Conservation (phyloP, 306 rosid genomes). For the Quercus suber region DNA sequence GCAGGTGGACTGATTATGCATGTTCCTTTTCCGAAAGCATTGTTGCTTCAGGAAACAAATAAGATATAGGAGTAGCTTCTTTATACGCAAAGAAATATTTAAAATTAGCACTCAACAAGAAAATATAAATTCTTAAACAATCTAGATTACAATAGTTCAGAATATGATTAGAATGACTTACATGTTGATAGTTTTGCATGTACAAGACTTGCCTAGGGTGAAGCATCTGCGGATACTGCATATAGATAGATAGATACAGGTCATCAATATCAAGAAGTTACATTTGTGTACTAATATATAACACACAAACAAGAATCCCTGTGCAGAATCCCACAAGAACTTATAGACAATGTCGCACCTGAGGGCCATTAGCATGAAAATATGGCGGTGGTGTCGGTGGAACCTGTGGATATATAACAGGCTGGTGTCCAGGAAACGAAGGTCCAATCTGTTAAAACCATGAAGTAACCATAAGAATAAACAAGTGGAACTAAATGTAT, state of each 20-base stretch:
- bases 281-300: neutral
- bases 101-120: neutral
- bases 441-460: constrained; percentile 65
- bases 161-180: constrained; percentile 43
- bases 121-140: neutral
- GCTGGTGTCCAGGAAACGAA: constrained; percentile 67
- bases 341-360: constrained; percentile 44
- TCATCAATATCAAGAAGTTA: constrained; percentile 14
- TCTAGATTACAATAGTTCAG: neutral
- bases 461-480: constrained; percentile 17
- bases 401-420: constrained; percentile 69
- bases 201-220: constrained; percentile 80
- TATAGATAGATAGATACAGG: constrained; percentile 24
- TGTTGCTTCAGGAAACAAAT: neutral
- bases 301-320: neutral
- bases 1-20: neutral
- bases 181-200: constrained; percentile 79
- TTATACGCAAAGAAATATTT: neutral
- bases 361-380: constrained; percentile 89
- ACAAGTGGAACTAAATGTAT: constrained; percentile 2
- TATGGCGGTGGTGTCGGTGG: constrained; percentile 69
- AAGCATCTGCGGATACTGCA: constrained; percentile 81
- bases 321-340: constrained; percentile 6
- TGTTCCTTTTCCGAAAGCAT: neutral
- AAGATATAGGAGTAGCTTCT: neutral